A percentile compares a stretch with the other conserved stretches of the same genome.
These are phyloP conservation scores for Endoconidiophora polonica DNA, from an alignment of 2,329 filamentous ascomycete genomes.

Conservation along the genomic window DNA sequence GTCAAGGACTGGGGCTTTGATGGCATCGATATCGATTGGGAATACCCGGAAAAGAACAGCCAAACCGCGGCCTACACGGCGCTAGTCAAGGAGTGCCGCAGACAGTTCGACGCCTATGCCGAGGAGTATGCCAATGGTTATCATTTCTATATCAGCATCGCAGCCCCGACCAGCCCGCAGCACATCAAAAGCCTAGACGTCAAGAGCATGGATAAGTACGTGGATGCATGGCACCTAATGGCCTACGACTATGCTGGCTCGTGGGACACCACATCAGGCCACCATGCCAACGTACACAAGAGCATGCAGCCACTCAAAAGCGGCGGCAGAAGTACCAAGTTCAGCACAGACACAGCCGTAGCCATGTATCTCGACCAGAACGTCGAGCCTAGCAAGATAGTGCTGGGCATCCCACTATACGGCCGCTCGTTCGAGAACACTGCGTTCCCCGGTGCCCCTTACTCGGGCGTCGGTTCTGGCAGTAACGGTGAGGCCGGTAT, in stretches of 20 bases:
- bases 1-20: constrained; percentile 51
- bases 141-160: constrained; percentile 35
- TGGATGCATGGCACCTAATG: constrained; percentile 48
- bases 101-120: constrained; percentile 28
- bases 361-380: constrained; percentile 35
- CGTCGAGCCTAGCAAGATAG: constrained; percentile 48
- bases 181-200: constrained; percentile 36
- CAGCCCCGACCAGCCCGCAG: constrained; percentile 29
- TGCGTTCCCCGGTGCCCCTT: constrained; percentile 46
- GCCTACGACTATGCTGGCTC: constrained; percentile 54
- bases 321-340: constrained; percentile 44
- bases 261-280: constrained; percentile 45
- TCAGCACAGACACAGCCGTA: constrained; percentile 50
- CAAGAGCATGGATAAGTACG: constrained; percentile 34
- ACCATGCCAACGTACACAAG: constrained; percentile 48
- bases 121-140: constrained; percentile 24
- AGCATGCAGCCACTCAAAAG: constrained; percentile 10
- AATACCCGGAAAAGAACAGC: constrained; percentile 27
- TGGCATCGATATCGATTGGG: constrained; percentile 41
- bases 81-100: constrained; percentile 27
- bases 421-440: constrained; percentile 50
- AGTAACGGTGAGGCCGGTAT: constrained; percentile 59
- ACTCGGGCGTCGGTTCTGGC: constrained; percentile 40
- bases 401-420: constrained; percentile 68
- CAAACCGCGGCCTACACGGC: constrained; percentile 27